Conservation (phyloP, 2,329 filamentous ascomycete genomes). For the Botrytis deweyae region DNA sequence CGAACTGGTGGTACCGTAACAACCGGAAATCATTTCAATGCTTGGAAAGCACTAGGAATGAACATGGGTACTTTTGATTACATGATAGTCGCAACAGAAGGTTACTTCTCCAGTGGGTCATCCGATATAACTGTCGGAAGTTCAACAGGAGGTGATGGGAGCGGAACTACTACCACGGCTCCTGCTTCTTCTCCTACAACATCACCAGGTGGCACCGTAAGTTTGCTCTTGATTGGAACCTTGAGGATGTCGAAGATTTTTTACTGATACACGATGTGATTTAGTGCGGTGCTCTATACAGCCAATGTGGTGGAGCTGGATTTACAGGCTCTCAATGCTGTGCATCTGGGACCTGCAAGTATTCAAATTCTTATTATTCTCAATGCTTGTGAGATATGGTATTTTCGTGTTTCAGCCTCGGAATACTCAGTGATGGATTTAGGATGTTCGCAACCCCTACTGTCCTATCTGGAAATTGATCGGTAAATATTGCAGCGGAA, state of each 20-base stretch:
- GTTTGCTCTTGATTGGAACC: neutral
- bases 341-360: conserved; percentile 16
- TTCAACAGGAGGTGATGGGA: neutral
- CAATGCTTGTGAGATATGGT: conserved; percentile 20
- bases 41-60: conserved; percentile 50
- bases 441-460: neutral
- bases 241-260: neutral
- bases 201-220: conserved; percentile 3
- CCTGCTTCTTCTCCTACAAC: neutral
- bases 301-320: conserved; percentile 19
- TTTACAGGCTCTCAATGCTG: conserved; percentile 16
- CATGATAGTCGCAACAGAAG: conserved; percentile 46
- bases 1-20: conserved; percentile 52
- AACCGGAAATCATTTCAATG: conserved; percentile 51
- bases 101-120: conserved; percentile 25
- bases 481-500: neutral
- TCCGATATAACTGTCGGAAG: conserved; percentile 24
- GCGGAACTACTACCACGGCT: neutral
- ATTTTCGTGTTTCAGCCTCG: neutral
- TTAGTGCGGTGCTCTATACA: conserved; percentile 18
- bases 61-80: conserved; percentile 50
- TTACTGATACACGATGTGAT: neutral
- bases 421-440: neutral
- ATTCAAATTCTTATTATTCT: conserved; percentile 15
- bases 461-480: neutral